Evolutionary conservation across 148 eudicot species (phyloP).

Genomic region (Rhododendron molle): DNA sequence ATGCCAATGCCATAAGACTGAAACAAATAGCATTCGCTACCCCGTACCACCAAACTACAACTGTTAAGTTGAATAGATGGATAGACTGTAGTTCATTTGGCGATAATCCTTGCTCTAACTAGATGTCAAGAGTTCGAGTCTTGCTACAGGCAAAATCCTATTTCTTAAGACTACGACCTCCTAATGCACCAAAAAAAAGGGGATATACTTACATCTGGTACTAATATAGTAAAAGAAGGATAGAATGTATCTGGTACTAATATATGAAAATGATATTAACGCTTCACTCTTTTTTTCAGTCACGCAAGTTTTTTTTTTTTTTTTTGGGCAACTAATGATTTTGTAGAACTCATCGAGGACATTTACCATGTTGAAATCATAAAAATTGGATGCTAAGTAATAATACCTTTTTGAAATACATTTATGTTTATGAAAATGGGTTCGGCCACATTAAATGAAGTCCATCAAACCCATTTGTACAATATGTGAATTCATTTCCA

Average conservation of each 20-base stretch:
- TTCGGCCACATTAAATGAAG: neutral
- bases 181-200: neutral
- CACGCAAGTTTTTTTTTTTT: too few species aligned
- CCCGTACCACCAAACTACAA: too few species aligned
- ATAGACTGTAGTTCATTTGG: too few species aligned
- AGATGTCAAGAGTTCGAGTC: neutral
- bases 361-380: neutral
- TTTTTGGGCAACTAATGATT: neutral
- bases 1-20: too few species aligned
- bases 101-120: neutral
- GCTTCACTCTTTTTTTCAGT: too few species aligned
- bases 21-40: too few species aligned
- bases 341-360: neutral
- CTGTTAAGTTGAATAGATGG: too few species aligned
- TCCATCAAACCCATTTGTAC: neutral
- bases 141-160: too few species aligned
- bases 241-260: too few species aligned
- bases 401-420: neutral
- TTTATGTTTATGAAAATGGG: neutral
- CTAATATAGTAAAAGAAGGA: too few species aligned
- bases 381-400: neutral
- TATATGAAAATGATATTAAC: too few species aligned
- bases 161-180: neutral
- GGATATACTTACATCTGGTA: too few species aligned
- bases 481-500: neutral